phyloP scores from a whole-genome alignment of 768 basidiomycete species.

The Cubamyces sp. region DNA sequence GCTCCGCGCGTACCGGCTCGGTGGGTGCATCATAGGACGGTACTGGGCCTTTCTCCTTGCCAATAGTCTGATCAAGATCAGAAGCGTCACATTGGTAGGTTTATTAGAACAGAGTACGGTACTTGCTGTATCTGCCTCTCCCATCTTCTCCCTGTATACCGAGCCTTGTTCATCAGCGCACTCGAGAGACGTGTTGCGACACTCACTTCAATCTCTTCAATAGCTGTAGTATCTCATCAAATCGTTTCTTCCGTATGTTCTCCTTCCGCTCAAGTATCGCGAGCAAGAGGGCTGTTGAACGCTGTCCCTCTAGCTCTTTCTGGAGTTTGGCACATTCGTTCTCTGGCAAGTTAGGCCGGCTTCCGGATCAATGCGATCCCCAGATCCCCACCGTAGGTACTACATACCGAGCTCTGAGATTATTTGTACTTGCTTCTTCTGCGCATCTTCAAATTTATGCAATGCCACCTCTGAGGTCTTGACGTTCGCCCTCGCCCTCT shows the following conservation, averaged over 20 bases:
- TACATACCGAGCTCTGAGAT: constrained; percentile 1
- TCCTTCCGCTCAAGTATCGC: constrained; percentile 24
- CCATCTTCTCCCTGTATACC: too few species aligned
- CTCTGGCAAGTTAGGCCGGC: neutral
- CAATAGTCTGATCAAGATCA: too few species aligned
- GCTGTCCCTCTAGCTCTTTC: constrained; percentile 8
- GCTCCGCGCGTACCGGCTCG: constrained; percentile 6
- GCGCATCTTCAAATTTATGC: neutral
- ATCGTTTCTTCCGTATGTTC: constrained; percentile 13
- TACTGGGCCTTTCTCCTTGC: neutral
- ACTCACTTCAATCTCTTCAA: constrained; percentile 15
- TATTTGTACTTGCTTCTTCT: neutral
- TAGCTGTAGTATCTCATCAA: constrained; percentile 1
- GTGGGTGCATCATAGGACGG: neutral
- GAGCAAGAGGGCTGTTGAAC: constrained; percentile 3
- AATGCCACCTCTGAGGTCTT: neutral
- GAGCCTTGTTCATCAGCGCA: too few species aligned
- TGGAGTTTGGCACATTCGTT: constrained; percentile 6
- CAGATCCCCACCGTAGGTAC: too few species aligned
- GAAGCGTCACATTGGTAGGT: too few species aligned
- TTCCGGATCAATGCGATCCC: neutral
- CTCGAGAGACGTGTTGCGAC: neutral
- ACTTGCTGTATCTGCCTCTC: too few species aligned
- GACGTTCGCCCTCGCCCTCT: neutral
- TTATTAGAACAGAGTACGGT: too few species aligned